These are phyloP conservation scores for Xylariales sp. DNA, from an alignment of 2,329 filamentous ascomycete genomes.

Conservation along the genomic window DNA sequence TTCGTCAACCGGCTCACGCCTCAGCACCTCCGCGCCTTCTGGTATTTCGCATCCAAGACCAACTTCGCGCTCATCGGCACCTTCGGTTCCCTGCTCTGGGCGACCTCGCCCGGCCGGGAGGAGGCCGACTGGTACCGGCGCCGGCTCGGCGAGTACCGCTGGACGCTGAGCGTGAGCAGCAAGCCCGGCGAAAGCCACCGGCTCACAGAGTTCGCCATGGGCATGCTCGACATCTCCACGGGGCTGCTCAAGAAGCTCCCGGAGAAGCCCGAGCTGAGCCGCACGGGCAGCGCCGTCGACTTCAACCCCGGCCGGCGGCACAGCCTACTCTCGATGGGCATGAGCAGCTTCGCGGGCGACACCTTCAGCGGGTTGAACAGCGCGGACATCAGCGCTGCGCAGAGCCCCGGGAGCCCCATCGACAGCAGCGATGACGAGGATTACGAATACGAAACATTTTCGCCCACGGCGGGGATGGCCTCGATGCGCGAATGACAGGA, in stretches of 20 bases:
- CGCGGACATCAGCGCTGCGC: constrained; percentile 61
- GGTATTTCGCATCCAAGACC: constrained; percentile 88
- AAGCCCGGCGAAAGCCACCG: constrained; percentile 72
- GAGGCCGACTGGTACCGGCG: constrained; percentile 94
- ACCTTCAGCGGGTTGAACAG: constrained; percentile 59
- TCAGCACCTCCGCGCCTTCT: constrained; percentile 88
- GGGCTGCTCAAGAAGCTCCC: constrained; percentile 76
- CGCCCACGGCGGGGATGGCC: constrained; percentile 51
- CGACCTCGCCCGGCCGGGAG: constrained; percentile 85
- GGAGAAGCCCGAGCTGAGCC: constrained; percentile 75
- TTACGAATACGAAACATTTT: constrained; percentile 65
- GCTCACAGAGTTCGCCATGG: constrained; percentile 78
- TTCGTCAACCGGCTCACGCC: constrained; percentile 94
- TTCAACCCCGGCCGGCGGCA: constrained; percentile 55
- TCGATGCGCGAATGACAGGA: constrained; percentile 45
- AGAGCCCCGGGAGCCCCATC: constrained; percentile 63
- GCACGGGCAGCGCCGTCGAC: constrained; percentile 63
- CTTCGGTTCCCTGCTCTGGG: constrained; percentile 90
- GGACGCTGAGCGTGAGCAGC: constrained; percentile 89
- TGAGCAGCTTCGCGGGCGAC: constrained; percentile 45
- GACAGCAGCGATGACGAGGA: constrained; percentile 67
- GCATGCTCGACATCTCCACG: constrained; percentile 79
- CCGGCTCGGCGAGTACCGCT: constrained; percentile 87
- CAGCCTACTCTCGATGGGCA: constrained; percentile 54
- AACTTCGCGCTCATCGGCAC: constrained; percentile 97